Evolutionary conservation across 768 basidiomycete species (phyloP).

Genomic region (Suillus hirtellus): DNA sequence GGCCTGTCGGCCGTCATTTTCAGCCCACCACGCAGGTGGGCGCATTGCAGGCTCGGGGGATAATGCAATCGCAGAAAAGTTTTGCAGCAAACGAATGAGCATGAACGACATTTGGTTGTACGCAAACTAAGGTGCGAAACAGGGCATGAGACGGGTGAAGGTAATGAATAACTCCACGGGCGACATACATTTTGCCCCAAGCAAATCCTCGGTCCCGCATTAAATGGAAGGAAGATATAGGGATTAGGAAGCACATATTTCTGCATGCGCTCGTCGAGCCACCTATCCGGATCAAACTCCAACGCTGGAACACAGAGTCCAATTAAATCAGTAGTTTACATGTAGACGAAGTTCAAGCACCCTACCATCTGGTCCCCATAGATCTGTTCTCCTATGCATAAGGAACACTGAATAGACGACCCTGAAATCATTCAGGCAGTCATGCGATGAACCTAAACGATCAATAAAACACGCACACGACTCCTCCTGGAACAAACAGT

Average conservation of each 20-base stretch:
- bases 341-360: background rate
- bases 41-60: slow-evolving; percentile 22
- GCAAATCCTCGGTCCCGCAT: slow-evolving; percentile 40
- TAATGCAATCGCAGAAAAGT: slow-evolving; percentile 27
- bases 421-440: slow-evolving; percentile 13
- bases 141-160: slow-evolving; percentile 8
- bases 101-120: slow-evolving; percentile 35
- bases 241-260: slow-evolving; percentile 39
- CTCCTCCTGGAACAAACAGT: slow-evolving; percentile 29
- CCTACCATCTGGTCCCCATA: slow-evolving; percentile 39
- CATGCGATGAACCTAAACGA: background rate
- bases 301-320: slow-evolving; percentile 15
- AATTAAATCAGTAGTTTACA: background rate
- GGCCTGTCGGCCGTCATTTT: slow-evolving; percentile 24
- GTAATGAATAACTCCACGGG: slow-evolving; percentile 17
- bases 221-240: slow-evolving; percentile 43
- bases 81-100: slow-evolving; percentile 29
- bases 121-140: slow-evolving; percentile 28
- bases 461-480: slow-evolving; percentile 15
- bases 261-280: slow-evolving; percentile 37
- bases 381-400: slow-evolving; percentile 37
- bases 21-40: slow-evolving; percentile 29
- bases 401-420: slow-evolving; percentile 26
- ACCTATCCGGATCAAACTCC: slow-evolving; percentile 41
- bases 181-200: slow-evolving; percentile 33